A percentile compares a stretch with the other conserved stretches of the same genome.
Conservation (phyloP, 2,329 filamentous ascomycete genomes). For the Nemania sp. region DNA sequence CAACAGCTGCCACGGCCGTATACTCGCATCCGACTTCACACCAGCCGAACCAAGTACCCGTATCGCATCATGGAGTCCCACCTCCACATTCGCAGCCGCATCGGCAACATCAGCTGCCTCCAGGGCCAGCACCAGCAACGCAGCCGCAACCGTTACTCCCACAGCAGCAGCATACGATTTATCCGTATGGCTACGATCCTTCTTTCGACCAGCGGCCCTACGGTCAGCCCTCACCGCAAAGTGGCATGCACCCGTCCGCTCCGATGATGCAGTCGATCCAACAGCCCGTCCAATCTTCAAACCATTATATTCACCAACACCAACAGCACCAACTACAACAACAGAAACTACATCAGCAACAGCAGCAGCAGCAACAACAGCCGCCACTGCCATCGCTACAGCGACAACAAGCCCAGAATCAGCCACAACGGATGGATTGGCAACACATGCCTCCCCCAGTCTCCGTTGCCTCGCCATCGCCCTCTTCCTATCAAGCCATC, state of each 20-base stretch:
- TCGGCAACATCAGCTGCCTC: constrained; percentile 42
- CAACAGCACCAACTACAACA: too few species aligned
- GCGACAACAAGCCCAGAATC: constrained; percentile 34
- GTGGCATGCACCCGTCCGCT: constrained; percentile 36
- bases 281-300: constrained; percentile 53
- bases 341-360: constrained; percentile 52
- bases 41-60: constrained; percentile 38
- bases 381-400: constrained; percentile 22
- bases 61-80: constrained; percentile 34
- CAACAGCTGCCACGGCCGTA: not conserved
- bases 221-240: constrained; percentile 39
- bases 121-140: constrained; percentile 16
- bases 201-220: constrained; percentile 49
- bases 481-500: constrained; percentile 25
- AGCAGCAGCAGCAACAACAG: constrained; percentile 44
- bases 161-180: constrained; percentile 47
- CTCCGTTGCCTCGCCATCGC: constrained; percentile 29
- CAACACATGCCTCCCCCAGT: constrained; percentile 35
- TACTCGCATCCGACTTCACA: constrained; percentile 34
- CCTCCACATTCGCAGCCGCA: constrained; percentile 44
- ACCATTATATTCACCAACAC: constrained; percentile 50
- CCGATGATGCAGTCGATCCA: constrained; percentile 49
- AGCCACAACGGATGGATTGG: constrained; percentile 40
- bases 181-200: constrained; percentile 49
- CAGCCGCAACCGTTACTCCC: constrained; percentile 43